Conservation (phyloP, 331 rosid genomes). For the Pyrus hybrid region DNA sequence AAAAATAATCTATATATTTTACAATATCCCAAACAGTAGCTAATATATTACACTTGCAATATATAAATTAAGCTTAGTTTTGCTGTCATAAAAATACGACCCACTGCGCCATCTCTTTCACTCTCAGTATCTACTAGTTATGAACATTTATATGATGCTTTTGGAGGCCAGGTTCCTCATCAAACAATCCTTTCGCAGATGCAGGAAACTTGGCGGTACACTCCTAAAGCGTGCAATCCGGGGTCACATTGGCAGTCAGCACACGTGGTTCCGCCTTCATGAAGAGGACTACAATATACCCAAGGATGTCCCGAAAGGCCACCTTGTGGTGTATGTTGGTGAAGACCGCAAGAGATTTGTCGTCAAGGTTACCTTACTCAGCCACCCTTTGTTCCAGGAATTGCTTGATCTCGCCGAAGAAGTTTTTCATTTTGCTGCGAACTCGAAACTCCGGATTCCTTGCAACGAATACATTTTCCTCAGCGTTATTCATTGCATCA, state of each 20-base stretch:
- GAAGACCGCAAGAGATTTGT: constrained; percentile 58
- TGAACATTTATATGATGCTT: background rate
- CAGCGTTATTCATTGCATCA: constrained; percentile 23
- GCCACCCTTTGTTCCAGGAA: constrained; percentile 44
- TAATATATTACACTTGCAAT: background rate
- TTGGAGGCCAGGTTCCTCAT: constrained; percentile 14
- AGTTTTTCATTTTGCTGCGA: constrained; percentile 38
- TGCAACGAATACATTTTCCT: constrained; percentile 44
- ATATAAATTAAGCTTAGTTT: background rate
- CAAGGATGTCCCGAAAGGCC: constrained; percentile 61
- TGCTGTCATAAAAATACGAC: background rate
- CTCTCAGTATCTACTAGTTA: background rate
- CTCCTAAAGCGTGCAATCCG: constrained; percentile 6
- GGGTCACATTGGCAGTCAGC: constrained; percentile 3
- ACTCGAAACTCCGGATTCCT: constrained; percentile 47
- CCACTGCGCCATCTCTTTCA: background rate
- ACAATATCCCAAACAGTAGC: background rate
- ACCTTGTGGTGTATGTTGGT: constrained; percentile 54
- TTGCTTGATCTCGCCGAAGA: constrained; percentile 52
- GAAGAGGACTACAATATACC: constrained; percentile 20
- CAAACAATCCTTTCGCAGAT: constrained; percentile 8
- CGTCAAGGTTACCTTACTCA: constrained; percentile 28
- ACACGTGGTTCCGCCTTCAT: background rate
- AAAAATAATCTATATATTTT: background rate
- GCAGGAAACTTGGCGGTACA: constrained; percentile 19